These are phyloP conservation scores for Diaporthe ampelina DNA, from an alignment of 2,329 filamentous ascomycete species.

Conservation along the genomic window DNA sequence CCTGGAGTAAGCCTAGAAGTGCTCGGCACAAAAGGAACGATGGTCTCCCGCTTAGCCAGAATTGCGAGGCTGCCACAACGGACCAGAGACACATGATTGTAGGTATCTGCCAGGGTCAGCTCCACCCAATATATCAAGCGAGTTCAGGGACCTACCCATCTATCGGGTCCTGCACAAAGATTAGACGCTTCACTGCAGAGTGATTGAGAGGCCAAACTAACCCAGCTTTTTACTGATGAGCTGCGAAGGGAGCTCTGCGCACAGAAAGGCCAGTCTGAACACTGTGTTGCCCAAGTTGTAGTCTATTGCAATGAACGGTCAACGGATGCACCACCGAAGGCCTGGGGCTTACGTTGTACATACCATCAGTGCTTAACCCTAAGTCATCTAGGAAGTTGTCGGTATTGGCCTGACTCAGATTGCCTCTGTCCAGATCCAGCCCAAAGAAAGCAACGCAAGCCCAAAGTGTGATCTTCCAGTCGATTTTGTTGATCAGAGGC, in stretches of 20 bases:
- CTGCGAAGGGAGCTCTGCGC: conserved; percentile 73
- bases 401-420: conserved; percentile 55
- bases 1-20: conserved; percentile 52
- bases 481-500: conserved; percentile 57
- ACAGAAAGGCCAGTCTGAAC: conserved; percentile 66
- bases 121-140: fast-evolving
- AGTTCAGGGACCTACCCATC: conserved; percentile 44
- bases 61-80: conserved; percentile 51
- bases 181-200: background rate
- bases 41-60: conserved; percentile 47
- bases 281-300: conserved; percentile 70
- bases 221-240: conserved; percentile 68
- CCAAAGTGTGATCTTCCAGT: conserved; percentile 64
- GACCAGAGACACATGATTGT: conserved; percentile 54
- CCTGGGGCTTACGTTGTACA: conserved; percentile 36
- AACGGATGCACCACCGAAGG: no score
- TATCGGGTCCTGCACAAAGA: conserved; percentile 42
- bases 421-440: conserved; percentile 64
- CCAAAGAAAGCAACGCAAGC: conserved; percentile 69
- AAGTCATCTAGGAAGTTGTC: conserved; percentile 52
- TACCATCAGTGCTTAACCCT: conserved; percentile 49
- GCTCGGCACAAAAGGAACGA: conserved; percentile 50
- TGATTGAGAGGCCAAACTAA: conserved; percentile 18
- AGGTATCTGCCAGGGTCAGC: conserved; percentile 46
- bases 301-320: conserved; percentile 44